Conservation (phyloP, 1,284 basidiomycete species). For the Malassezia equina region DNA sequence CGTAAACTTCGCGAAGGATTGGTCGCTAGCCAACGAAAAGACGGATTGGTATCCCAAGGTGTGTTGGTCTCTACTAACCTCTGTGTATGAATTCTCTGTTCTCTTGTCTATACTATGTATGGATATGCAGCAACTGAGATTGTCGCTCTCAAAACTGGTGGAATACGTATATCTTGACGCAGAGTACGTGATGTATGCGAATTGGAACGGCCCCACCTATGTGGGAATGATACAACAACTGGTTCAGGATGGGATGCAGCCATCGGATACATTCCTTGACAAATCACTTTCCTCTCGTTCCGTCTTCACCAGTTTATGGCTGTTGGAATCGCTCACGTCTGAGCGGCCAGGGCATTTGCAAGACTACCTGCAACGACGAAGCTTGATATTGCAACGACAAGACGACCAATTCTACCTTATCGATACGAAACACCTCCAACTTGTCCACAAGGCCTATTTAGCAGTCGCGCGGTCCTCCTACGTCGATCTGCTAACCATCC, state of each 20-base stretch:
- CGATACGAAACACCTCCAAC: neutral
- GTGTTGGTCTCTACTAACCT: neutral
- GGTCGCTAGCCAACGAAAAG: constrained; percentile 5
- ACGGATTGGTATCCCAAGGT: constrained; percentile 10
- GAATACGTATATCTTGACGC: constrained; percentile 5
- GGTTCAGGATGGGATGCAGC: neutral
- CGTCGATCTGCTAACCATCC: neutral
- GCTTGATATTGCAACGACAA: neutral
- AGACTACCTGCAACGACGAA: constrained; percentile 9
- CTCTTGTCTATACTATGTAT: constrained; percentile 4
- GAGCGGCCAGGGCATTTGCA: constrained; percentile 1
- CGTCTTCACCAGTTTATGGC: constrained; percentile 8
- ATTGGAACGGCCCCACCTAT: neutral
- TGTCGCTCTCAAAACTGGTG: neutral
- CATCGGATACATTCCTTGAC: neutral
- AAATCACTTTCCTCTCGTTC: neutral
- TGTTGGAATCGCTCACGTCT: constrained; percentile 6
- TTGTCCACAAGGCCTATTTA: neutral
- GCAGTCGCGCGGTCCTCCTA: neutral
- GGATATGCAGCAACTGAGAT: neutral
- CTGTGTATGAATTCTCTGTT: constrained; percentile 13
- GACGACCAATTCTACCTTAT: neutral
- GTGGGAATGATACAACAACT: neutral
- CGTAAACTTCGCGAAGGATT: constrained; percentile 17
- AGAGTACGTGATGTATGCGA: neutral